A percentile compares a stretch with the other conserved stretches of the same genome.
These are phyloP conservation scores for Phytomonas sp. DNA, from an alignment of 208 protist genomes.

Conservation along the genomic window DNA sequence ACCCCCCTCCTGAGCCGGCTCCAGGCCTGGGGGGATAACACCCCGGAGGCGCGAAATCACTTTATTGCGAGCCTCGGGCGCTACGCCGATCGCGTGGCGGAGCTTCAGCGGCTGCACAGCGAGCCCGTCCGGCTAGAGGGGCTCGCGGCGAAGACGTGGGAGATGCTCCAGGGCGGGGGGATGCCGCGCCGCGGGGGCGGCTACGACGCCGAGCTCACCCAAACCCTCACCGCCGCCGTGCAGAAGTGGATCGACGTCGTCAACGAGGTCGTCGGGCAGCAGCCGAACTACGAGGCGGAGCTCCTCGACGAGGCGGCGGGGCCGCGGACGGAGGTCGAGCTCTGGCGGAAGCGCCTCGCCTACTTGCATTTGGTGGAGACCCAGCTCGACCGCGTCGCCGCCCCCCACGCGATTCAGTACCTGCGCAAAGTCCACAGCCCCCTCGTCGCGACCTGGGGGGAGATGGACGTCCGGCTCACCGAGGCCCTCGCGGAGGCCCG, in stretches of 20 bases:
- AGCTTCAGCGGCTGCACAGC: slow-evolving; percentile 85
- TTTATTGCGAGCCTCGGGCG: slow-evolving; percentile 81
- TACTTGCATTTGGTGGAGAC: slow-evolving; percentile 90
- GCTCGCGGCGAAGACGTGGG: slow-evolving; percentile 66
- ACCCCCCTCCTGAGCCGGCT: slow-evolving; percentile 81
- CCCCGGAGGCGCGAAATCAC: slow-evolving; percentile 65
- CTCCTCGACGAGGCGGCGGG: slow-evolving; percentile 85
- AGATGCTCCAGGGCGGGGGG: slow-evolving; percentile 64
- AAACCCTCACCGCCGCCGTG: slow-evolving; percentile 51
- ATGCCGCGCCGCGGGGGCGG: slow-evolving; percentile 9
- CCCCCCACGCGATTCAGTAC: slow-evolving; percentile 82
- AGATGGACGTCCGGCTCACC: slow-evolving; percentile 86
- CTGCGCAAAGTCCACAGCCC: slow-evolving; percentile 77
- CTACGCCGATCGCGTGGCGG: slow-evolving; percentile 84
- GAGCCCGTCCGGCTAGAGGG: slow-evolving; percentile 43
- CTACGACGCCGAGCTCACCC: slow-evolving; percentile 50
- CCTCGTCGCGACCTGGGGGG: slow-evolving; percentile 81
- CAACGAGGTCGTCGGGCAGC: slow-evolving; percentile 48
- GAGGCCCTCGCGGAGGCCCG: slow-evolving; percentile 96
- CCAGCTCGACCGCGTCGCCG: slow-evolving; percentile 72
- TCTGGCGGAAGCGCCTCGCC: slow-evolving; percentile 91
- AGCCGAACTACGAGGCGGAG: slow-evolving; percentile 87
- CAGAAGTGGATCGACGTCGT: slow-evolving; percentile 76
- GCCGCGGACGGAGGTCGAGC: slow-evolving; percentile 91
- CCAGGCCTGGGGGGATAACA: slow-evolving; percentile 84